These are phyloP conservation scores for Thermomucor indicae-seudaticae DNA, from an alignment of 371 early-diverging fungal species.

Conservation along the genomic window DNA sequence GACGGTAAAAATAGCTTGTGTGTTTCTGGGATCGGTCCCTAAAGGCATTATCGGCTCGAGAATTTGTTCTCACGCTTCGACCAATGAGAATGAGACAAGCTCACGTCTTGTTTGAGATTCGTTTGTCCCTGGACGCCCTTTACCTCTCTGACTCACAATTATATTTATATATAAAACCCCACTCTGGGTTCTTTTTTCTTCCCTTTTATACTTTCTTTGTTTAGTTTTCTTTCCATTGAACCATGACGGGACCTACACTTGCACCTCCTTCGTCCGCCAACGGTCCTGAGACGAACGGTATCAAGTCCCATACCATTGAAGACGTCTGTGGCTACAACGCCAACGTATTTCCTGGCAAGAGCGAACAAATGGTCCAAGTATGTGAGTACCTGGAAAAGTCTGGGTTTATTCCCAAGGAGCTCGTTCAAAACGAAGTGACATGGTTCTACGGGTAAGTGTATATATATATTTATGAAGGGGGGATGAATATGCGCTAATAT, in stretches of 20 bases:
- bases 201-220: not conserved
- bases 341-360: conserved; percentile 84
- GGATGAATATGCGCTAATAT: not conserved
- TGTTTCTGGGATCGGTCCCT: too few species aligned
- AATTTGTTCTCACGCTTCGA: not conserved
- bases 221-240: not conserved
- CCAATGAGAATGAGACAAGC: not conserved
- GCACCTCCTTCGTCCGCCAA: too few species aligned
- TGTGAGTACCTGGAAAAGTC: conserved; percentile 75
- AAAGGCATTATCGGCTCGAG: not conserved
- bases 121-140: too few species aligned
- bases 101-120: too few species aligned
- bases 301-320: conserved; percentile 27
- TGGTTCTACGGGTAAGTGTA: conserved; percentile 92
- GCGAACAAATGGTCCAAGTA: conserved; percentile 88
- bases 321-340: conserved; percentile 63
- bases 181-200: not conserved
- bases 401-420: conserved; percentile 87
- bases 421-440: conserved; percentile 85
- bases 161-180: not conserved
- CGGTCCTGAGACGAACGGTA: conserved; percentile 5
- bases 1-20: too few species aligned
- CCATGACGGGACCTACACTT: conserved; percentile 9
- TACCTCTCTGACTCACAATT: not conserved
- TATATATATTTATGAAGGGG: not conserved